Conservation (phyloP, 768 basidiomycete genomes). For the Sarcodon sp. region DNA sequence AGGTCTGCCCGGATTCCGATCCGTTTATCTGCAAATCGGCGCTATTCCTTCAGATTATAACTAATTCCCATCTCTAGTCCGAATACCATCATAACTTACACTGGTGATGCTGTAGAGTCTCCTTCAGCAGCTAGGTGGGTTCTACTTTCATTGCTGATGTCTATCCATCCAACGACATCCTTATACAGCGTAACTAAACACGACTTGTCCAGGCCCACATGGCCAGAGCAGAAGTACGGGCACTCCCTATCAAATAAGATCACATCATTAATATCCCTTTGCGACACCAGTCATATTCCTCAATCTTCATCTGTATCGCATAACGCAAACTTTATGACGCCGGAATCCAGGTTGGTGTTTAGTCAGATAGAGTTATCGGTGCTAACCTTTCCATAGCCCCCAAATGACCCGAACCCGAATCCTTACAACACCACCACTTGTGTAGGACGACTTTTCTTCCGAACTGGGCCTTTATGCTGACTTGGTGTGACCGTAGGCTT, state of each 20-base stretch:
- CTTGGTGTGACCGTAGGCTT: background rate
- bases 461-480: background rate
- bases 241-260: too few species aligned
- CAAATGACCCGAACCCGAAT: slow-evolving; percentile 4
- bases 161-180: slow-evolving; percentile 2
- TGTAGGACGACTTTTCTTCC: background rate
- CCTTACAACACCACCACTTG: slow-evolving; percentile 1
- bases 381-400: too few species aligned
- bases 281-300: too few species aligned
- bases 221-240: too few species aligned
- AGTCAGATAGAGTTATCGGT: background rate
- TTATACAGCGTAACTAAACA: background rate
- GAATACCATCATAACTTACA: slow-evolving; percentile 18
- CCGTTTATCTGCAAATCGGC: background rate
- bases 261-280: too few species aligned
- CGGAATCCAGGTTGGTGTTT: slow-evolving; percentile 14
- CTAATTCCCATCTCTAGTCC: slow-evolving; percentile 15
- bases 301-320: background rate
- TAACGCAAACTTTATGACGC: slow-evolving; percentile 11
- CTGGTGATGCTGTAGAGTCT: slow-evolving; percentile 8
- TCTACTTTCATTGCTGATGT: background rate
- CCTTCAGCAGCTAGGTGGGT: slow-evolving; percentile 3
- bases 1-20: slow-evolving; percentile 14
- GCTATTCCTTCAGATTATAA: background rate
- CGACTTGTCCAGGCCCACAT: too few species aligned